phyloP scores from a whole-genome alignment of 176 grass and related monocot genomes.

The Carex myosuroides region DNA sequence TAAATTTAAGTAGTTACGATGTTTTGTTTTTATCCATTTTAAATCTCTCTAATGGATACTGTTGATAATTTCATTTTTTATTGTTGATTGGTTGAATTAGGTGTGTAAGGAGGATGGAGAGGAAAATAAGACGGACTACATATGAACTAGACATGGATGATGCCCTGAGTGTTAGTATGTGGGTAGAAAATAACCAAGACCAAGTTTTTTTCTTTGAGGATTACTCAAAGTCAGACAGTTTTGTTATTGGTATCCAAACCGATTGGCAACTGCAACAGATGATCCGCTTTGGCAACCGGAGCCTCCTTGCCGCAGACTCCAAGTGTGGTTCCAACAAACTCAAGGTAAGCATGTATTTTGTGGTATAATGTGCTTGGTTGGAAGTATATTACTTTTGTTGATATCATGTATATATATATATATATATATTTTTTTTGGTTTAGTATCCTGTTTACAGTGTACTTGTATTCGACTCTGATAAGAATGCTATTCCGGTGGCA shows the following conservation, averaged over 20 bases:
- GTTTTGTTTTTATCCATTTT: neutral
- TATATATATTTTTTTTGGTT: conserved; percentile 45
- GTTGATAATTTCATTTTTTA: conserved; percentile 9
- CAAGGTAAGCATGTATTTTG: conserved; percentile 46
- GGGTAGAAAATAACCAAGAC: conserved; percentile 81
- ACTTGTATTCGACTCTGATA: conserved; percentile 75
- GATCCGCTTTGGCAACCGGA: conserved; percentile 72
- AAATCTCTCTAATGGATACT: neutral
- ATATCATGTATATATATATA: neutral
- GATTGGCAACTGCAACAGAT: conserved; percentile 97
- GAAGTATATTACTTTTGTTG: neutral
- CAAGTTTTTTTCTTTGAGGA: conserved; percentile 78
- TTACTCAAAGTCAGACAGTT: conserved; percentile 66
- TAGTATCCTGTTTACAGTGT: conserved; percentile 91
- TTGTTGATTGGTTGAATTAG: neutral
- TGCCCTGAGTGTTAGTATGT: conserved; percentile 50
- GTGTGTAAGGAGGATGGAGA: conserved; percentile 81
- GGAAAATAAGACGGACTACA: conserved; percentile 74
- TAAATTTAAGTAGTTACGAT: neutral
- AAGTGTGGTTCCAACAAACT: conserved; percentile 90
- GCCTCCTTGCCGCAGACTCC: conserved; percentile 84
- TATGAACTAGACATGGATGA: conserved; percentile 78
- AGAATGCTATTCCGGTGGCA: conserved; percentile 84
- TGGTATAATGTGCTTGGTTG: neutral
- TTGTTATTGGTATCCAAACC: conserved; percentile 83